Conservation (phyloP, 257 asterid genomes). For the Agastache rugosa region DNA sequence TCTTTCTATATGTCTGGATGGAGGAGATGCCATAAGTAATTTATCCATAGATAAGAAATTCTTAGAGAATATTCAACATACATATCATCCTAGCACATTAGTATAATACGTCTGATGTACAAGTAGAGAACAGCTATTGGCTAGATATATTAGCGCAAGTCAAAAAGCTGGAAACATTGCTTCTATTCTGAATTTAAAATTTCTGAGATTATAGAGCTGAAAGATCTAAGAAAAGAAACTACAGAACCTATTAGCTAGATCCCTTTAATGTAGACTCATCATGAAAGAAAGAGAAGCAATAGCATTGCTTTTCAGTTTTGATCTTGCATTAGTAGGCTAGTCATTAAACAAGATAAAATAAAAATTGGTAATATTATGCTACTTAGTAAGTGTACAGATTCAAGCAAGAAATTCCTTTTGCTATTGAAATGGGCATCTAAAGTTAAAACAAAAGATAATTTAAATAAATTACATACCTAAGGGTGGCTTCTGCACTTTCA, state of each 20-base stretch:
- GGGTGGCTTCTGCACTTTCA: slow-evolving; percentile 86
- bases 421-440: not conserved
- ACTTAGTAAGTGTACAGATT: not conserved
- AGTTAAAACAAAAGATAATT: slow-evolving; percentile 14
- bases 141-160: not conserved
- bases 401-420: slow-evolving; percentile 11
- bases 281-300: slow-evolving; percentile 11
- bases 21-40: not conserved
- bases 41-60: not conserved
- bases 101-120: not conserved
- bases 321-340: not conserved
- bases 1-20: not conserved
- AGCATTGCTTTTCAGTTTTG: not conserved
- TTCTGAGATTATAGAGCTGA: not conserved
- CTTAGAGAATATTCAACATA: not conserved
- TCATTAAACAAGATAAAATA: not conserved
- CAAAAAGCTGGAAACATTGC: slow-evolving; percentile 10
- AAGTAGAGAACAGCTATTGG: not conserved
- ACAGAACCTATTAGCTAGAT: not conserved
- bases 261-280: not conserved
- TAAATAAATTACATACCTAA: slow-evolving; percentile 50
- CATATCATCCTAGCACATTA: not conserved
- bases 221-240: not conserved
- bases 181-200: not conserved
- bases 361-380: slow-evolving; percentile 1